Conservation (phyloP, 2,329 filamentous ascomycete species). For the Nemania sp. region DNA sequence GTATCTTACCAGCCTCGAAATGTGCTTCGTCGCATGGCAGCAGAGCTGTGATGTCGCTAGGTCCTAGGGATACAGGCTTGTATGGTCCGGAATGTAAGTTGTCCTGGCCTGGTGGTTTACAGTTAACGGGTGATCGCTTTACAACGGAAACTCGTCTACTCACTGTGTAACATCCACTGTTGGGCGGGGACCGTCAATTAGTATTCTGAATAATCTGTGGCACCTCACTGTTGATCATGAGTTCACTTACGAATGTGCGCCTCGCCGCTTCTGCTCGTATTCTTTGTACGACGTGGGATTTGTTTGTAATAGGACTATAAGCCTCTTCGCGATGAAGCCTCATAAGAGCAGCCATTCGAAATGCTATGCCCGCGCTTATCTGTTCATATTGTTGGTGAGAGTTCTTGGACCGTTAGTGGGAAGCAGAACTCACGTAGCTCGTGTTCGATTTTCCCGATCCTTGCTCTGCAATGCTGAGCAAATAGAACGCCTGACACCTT, state of each 20-base stretch:
- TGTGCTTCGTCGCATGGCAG: slow-evolving; percentile 57
- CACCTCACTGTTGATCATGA: background rate
- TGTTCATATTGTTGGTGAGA: slow-evolving; percentile 36
- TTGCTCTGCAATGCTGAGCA: slow-evolving; percentile 62
- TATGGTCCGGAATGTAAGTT: slow-evolving; percentile 57
- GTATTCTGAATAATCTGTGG: background rate
- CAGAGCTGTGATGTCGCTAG: slow-evolving; percentile 57
- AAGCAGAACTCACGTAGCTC: slow-evolving; percentile 52
- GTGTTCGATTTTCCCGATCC: slow-evolving; percentile 56
- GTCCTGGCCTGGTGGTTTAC: slow-evolving; percentile 49
- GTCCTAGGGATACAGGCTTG: slow-evolving; percentile 54
- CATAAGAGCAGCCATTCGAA: slow-evolving; percentile 59
- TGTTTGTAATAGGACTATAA: slow-evolving; percentile 46
- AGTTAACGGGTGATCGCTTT: slow-evolving; percentile 5
- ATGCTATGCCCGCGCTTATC: slow-evolving; percentile 60
- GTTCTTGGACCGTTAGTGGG: background rate
- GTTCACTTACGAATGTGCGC: slow-evolving; percentile 53
- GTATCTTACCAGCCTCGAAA: slow-evolving; percentile 53
- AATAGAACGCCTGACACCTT: slow-evolving; percentile 60
- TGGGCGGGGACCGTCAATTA: slow-evolving; percentile 5
- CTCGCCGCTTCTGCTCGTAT: slow-evolving; percentile 59
- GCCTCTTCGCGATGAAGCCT: slow-evolving; percentile 60
- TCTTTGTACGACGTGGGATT: slow-evolving; percentile 49
- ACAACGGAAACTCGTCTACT: slow-evolving; percentile 22
- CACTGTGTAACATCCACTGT: slow-evolving; percentile 62